These are phyloP conservation scores for Hyaloscypha bicolor DNA, from an alignment of 495 filamentous ascomycete genomes.

Conservation along the genomic window DNA sequence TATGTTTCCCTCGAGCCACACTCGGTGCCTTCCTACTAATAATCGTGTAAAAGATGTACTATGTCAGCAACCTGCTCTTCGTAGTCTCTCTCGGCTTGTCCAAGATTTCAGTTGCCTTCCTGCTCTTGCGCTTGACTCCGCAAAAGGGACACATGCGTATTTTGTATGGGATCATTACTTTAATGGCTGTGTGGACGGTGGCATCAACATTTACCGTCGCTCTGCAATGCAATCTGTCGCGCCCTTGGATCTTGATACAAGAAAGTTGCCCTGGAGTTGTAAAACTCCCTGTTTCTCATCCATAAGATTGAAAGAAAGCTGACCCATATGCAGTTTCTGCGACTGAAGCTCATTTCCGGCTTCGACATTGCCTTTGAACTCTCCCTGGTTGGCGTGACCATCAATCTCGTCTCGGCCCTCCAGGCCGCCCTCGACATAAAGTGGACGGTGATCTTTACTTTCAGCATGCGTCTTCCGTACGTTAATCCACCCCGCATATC, in stretches of 20 bases:
- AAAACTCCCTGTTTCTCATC: not conserved
- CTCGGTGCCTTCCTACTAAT: not conserved
- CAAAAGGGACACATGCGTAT: not conserved
- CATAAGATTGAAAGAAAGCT: not conserved
- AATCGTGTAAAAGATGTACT: not conserved
- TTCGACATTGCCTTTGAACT: constrained; percentile 9
- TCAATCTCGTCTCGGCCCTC: constrained; percentile 9
- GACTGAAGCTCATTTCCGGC: not conserved
- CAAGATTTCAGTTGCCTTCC: constrained; percentile 1
- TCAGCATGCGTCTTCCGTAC: constrained; percentile 10
- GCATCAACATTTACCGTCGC: not conserved
- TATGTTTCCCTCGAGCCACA: not conserved
- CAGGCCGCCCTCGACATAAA: not conserved
- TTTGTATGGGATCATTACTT: not conserved
- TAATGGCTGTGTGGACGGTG: not conserved
- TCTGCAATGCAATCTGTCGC: not conserved
- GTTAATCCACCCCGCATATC: not conserved
- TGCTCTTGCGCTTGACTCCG: not conserved
- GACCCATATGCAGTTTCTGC: constrained; percentile 9
- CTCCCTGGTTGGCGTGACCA: constrained; percentile 8
- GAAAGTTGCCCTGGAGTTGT: constrained; percentile 7
- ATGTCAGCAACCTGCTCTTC: constrained; percentile 1
- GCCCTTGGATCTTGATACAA: constrained; percentile 3
- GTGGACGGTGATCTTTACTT: not conserved
- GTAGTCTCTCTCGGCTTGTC: not conserved